Evolutionary conservation across 495 filamentous ascomycete species (phyloP), one percentile per base, ranked within the genome.

Genomic region (Tuber aestivum): DNA sequence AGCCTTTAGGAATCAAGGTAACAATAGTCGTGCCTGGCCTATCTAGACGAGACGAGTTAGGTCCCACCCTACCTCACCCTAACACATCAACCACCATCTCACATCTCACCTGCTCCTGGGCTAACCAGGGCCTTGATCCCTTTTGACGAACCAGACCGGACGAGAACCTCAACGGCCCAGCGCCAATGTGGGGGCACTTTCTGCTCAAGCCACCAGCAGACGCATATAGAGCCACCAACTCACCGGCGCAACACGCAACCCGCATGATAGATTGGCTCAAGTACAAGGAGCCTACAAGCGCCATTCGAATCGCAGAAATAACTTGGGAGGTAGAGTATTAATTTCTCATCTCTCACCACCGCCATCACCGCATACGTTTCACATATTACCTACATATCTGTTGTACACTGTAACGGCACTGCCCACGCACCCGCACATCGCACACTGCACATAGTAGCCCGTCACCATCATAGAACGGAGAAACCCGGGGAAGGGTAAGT

Each of bases 181-280:
- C 76, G 73, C 92, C 92, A 0, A 89, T 92, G 18, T 97, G 94
- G 86, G 93, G 94, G 0, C 94, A 97, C 84, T 97, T 98, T 84
- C 85, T 93, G 65, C 92, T 97, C 77, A 97, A 97, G 82, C 90
- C 91, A 32, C 88, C 92, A 3, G 94, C 91, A 76, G 90, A 92
- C 77, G 90, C 93, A 7, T 99, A 99, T 83, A 88, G 90, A 18
- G 88, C 90, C 9, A 84, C 91, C 6, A 92, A 90, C 0, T 88
- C 91, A 37, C 95, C 95, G 1, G 92, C 95, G 10, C 88, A 93
- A 38, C 95, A 99, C 84, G 94, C 95, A 18, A 92, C 92, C 79
- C 87, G 95, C 27, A 95, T 98, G 90, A 88, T 97, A n/a, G 92
- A 95, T 84, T 98, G 95, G 95, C 85, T 98, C 2, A 92, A 92